Evolutionary conservation across 768 basidiomycete genomes (phyloP).

Genomic region (Cubamyces lactineus): DNA sequence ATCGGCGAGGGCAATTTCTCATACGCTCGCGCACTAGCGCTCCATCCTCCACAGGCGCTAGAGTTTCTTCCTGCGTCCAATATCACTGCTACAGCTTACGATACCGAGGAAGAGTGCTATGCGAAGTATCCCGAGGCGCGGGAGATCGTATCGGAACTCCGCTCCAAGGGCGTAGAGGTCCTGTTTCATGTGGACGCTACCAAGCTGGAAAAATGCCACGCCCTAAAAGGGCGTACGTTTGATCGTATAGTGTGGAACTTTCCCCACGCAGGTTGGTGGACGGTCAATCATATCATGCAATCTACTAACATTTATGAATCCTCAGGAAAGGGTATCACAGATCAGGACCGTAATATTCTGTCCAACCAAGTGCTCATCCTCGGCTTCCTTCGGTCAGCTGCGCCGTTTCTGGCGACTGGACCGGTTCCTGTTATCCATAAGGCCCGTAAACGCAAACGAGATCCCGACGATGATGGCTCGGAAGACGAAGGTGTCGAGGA

Average conservation of each 20-base stretch:
- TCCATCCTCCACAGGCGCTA: conserved; percentile 48
- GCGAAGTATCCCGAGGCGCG: conserved; percentile 80
- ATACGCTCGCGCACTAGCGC: conserved; percentile 75
- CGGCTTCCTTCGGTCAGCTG: conserved; percentile 77
- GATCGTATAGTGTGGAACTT: conserved; percentile 94
- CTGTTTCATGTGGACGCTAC: conserved; percentile 88
- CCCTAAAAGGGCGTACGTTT: conserved; percentile 65
- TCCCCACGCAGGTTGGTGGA: conserved; percentile 82
- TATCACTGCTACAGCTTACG: conserved; percentile 85
- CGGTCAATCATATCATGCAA: background rate
- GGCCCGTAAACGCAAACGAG: conserved; percentile 47
- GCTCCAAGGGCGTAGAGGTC: conserved; percentile 65
- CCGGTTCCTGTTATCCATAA: conserved; percentile 48
- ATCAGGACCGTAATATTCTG: conserved; percentile 91
- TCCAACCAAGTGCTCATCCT: conserved; percentile 86
- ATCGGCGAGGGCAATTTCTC: conserved; percentile 97
- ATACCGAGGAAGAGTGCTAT: conserved; percentile 74
- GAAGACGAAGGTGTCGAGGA: conserved; percentile 43
- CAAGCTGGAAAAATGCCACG: conserved; percentile 58
- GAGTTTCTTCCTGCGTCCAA: conserved; percentile 62
- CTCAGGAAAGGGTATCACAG: conserved; percentile 84
- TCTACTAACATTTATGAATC: conserved; percentile 1
- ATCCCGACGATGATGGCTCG: conserved; percentile 46
- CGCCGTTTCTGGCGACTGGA: conserved; percentile 61
- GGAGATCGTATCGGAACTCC: conserved; percentile 57